phyloP scores from a whole-genome alignment of 1,284 basidiomycete genomes.

The Trichosporon sp. region DNA sequence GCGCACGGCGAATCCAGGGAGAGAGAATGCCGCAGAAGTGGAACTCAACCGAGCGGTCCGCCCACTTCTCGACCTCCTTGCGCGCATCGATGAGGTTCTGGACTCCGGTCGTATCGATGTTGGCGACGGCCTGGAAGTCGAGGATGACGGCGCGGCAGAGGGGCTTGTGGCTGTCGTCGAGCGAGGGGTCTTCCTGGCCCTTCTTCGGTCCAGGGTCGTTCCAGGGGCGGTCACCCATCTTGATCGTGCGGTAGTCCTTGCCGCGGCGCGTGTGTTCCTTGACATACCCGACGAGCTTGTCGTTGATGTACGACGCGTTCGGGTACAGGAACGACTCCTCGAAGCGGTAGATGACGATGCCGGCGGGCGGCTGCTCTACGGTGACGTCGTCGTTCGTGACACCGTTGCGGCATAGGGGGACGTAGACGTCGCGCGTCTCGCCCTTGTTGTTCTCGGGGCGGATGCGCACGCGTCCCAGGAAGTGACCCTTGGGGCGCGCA shows the following conservation, averaged over 20 bases:
- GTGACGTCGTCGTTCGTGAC: constrained; percentile 67
- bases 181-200: constrained; percentile 53
- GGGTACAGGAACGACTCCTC: constrained; percentile 94
- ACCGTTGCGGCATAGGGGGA: constrained; percentile 60
- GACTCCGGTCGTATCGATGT: constrained; percentile 67
- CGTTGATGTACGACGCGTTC: constrained; percentile 76
- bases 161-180: constrained; percentile 62
- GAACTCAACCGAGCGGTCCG: constrained; percentile 72
- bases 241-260: constrained; percentile 61
- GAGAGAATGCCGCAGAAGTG: constrained; percentile 63
- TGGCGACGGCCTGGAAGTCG: constrained; percentile 75
- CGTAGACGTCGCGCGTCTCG: constrained; percentile 59
- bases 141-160: constrained; percentile 78
- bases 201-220: constrained; percentile 79
- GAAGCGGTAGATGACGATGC: constrained; percentile 86
- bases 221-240: constrained; percentile 78
- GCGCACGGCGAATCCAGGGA: constrained; percentile 87
- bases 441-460: constrained; percentile 52
- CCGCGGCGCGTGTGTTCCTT: constrained; percentile 73
- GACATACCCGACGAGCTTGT: constrained; percentile 72
- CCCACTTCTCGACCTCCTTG: constrained; percentile 80
- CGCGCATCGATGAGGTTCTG: constrained; percentile 88
- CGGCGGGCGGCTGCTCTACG: constrained; percentile 74
- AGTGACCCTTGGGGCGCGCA: constrained; percentile 84
- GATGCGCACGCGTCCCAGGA: constrained; percentile 75